Evolutionary conservation across 371 early-diverging fungal species (phyloP).

Genomic region (Haplosporangium sp.): DNA sequence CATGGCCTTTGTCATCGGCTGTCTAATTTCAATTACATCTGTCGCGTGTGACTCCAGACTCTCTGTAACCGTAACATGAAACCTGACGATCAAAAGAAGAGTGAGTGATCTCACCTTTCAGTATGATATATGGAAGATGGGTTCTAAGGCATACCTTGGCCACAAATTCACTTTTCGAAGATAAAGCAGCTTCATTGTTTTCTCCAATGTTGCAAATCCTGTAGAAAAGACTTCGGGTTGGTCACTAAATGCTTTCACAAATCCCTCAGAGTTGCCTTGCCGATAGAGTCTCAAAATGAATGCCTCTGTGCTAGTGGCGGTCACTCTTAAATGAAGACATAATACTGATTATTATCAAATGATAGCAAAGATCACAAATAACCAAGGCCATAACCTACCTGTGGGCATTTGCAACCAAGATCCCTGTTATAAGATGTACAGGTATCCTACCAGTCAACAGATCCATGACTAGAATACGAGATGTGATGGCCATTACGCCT

Average conservation of each 20-base stretch:
- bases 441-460: constrained; percentile 88
- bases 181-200: constrained; percentile 82
- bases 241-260: constrained; percentile 96
- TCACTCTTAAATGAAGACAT: constrained; percentile 62
- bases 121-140: not conserved
- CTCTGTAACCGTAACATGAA: constrained; percentile 77
- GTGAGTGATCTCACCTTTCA: not conserved
- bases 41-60: constrained; percentile 66
- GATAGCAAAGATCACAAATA: not conserved
- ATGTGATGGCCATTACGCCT: constrained; percentile 91
- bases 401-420: constrained; percentile 92
- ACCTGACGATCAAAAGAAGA: constrained; percentile 57
- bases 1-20: constrained; percentile 86
- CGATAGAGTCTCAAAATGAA: constrained; percentile 88
- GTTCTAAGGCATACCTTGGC: constrained; percentile 72
- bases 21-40: constrained; percentile 84
- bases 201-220: constrained; percentile 91
- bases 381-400: constrained; percentile 38
- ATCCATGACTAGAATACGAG: constrained; percentile 95
- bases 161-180: constrained; percentile 88
- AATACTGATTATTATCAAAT: not conserved
- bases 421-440: constrained; percentile 81
- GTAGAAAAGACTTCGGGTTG: constrained; percentile 77
- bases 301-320: constrained; percentile 86
- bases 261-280: constrained; percentile 84